A percentile compares a stretch with the other conserved stretches of the same genome.
These are phyloP conservation scores for Melampsora americana DNA, from an alignment of 1,284 basidiomycete genomes.

Conservation along the genomic window DNA sequence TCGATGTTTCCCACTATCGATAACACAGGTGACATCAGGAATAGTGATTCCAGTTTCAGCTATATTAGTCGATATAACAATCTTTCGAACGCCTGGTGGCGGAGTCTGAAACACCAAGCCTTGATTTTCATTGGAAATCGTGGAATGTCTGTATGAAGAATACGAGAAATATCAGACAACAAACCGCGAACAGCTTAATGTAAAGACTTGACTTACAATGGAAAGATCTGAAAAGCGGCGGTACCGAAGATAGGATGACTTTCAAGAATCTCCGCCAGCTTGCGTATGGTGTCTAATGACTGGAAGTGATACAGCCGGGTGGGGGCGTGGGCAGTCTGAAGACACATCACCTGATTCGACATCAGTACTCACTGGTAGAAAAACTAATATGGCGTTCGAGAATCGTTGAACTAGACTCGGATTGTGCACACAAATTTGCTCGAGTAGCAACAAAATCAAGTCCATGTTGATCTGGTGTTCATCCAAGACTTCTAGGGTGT, in stretches of 20 bases:
- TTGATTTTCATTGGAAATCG: constrained; percentile 53
- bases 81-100: constrained; percentile 55
- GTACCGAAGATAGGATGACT: constrained; percentile 74
- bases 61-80: constrained; percentile 61
- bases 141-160: constrained; percentile 49
- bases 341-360: neutral
- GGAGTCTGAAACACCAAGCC: constrained; percentile 52
- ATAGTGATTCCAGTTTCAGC: constrained; percentile 96
- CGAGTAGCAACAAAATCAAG: constrained; percentile 78
- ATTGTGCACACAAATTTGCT: constrained; percentile 77
- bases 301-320: neutral
- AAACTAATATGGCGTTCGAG: constrained; percentile 81
- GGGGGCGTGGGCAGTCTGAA: constrained; percentile 53
- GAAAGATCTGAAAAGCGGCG: constrained; percentile 71
- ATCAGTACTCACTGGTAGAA: constrained; percentile 71
- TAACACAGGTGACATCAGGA: constrained; percentile 95
- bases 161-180: neutral
- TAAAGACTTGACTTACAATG: constrained; percentile 75
- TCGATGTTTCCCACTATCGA: constrained; percentile 89
- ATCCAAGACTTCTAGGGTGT: constrained; percentile 81
- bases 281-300: constrained; percentile 70
- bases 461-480: constrained; percentile 87
- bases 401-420: constrained; percentile 59
- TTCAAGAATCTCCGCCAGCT: constrained; percentile 74
- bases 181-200: constrained; percentile 62